Evolutionary conservation across 2,329 filamentous ascomycete genomes (phyloP).

Genomic region (Exophiala aquamarina): DNA sequence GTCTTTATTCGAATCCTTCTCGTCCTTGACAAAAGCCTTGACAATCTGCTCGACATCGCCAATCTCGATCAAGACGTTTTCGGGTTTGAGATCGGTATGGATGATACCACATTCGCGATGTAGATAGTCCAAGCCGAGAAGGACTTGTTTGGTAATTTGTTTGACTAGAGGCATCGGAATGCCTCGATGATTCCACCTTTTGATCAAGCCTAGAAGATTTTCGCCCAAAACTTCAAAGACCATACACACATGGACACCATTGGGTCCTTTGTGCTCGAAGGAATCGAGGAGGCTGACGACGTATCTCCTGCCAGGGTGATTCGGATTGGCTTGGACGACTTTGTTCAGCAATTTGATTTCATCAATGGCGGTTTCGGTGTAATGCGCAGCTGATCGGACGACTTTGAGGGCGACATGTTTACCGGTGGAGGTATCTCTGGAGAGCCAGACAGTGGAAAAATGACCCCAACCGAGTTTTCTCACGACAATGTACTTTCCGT

Average conservation of each 20-base stretch:
- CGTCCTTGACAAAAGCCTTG: slow-evolving; percentile 88
- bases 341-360: slow-evolving; percentile 98
- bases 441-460: slow-evolving; percentile 93
- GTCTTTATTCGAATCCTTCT: slow-evolving; percentile 74
- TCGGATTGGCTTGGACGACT: slow-evolving; percentile 91
- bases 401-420: slow-evolving; percentile 98
- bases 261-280: slow-evolving; percentile 95
- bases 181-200: slow-evolving; percentile 96
- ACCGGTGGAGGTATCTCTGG: slow-evolving; percentile 78
- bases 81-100: slow-evolving; percentile 85
- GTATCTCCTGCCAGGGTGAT: slow-evolving; percentile 90
- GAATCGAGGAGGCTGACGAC: slow-evolving; percentile 95
- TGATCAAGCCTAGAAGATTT: slow-evolving; percentile 92
- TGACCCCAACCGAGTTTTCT: slow-evolving; percentile 98
- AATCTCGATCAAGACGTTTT: slow-evolving; percentile 98
- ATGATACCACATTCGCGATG: slow-evolving; percentile 99
- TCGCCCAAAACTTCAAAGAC: slow-evolving; percentile 97
- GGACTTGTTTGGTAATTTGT: slow-evolving; percentile 97
- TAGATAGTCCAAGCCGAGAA: slow-evolving; percentile 92
- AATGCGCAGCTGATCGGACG: slow-evolving; percentile 94
- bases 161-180: slow-evolving; percentile 96
- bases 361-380: slow-evolving; percentile 97
- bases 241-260: slow-evolving; percentile 97
- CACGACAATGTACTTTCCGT: slow-evolving; percentile 93
- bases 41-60: slow-evolving; percentile 99